A percentile compares a stretch with the other conserved stretches of the same genome.
Evolutionary conservation across 2,329 filamentous ascomycete genomes (phyloP).

Genomic region (Graphilbum fragrans): DNA sequence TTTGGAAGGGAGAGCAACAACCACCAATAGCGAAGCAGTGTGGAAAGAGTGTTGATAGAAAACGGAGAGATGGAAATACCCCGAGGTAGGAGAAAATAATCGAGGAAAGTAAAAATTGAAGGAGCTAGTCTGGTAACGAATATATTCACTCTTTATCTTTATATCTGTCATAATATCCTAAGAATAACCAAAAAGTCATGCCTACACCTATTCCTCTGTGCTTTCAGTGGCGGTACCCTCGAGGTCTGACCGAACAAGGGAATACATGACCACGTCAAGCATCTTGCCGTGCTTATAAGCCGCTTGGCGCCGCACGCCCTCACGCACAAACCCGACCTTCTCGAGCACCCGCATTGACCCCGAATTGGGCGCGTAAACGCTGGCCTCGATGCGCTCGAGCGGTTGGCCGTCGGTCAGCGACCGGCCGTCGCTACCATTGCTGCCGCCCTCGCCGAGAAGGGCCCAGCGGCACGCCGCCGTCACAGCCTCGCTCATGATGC

Average conservation of each 20-base stretch:
- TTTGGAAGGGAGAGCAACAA: constrained; percentile 20
- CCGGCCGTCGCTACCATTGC: no score
- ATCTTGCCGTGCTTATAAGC: constrained; percentile 27
- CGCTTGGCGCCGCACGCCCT: constrained; percentile 29
- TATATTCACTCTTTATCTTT: not conserved
- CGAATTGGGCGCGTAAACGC: constrained; percentile 23
- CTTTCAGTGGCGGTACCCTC: not conserved
- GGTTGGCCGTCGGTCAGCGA: not conserved
- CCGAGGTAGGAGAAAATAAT: no score
- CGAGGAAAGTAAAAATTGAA: no score
- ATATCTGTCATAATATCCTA: not conserved
- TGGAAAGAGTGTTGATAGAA: no score
- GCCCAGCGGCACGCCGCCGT: constrained; percentile 27
- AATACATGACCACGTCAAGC: constrained; percentile 24
- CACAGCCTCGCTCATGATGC: constrained; percentile 28
- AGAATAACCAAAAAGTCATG: no score
- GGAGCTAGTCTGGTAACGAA: no score
- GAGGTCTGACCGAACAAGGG: constrained; percentile 15
- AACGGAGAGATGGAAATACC: no score
- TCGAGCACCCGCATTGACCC: constrained; percentile 29
- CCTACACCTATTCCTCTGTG: not conserved
- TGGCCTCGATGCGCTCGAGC: constrained; percentile 28
- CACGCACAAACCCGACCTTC: constrained; percentile 28
- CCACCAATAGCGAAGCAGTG: no score
- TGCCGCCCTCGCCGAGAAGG: constrained; percentile 17